Base-by-base conservation (phyloP, 352 stramenopile species). In the Phytophthora ohioensis region DNA sequence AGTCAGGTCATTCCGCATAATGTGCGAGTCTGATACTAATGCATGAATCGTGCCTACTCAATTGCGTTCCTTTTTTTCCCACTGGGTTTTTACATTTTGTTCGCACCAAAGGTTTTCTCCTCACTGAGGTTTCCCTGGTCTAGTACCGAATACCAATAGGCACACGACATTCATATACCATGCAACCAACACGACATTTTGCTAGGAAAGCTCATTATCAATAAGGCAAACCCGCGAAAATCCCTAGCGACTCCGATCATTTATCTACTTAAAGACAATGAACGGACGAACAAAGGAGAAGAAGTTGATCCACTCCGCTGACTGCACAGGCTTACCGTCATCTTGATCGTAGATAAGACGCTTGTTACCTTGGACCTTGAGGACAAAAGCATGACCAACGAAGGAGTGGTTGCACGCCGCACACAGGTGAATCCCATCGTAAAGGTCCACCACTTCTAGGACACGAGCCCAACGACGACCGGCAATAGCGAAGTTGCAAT, bases 161-260 rank as follows among this genome's bases (percentile, higher is more conserved):
- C 57, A 65, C 12, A 57, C 10, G 57, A 46, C 21, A 0, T 27
- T 21, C 30, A 49, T 41, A 51, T 31, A 43, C 38, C 39, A 67
- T 54, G 27, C 48, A 67, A 3, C 21, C 21, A 27, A 66, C 32
- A 51, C 10, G 12, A 11, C 15, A 66, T 15, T 36, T 39, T 56
- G 59, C 49, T 67, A 39, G 60, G 51, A 60, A 68, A 49, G 17
- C 42, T 32, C 61, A 51, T 65, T 57, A 48, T 64, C 45, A 1
- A 12, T 65, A 48, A 21, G 43, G 17, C 35, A 51, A 57, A 52
- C 58, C 36, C 46, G 35, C 35, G 34, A 8, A 64, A 57, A 62
- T 62, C 39, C 42, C 21, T 54, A 55, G 31, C 13, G 31, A 63
- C 17, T 54, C 31, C 56, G 32, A 57, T 43, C 45, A 41, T 27